Conservation (phyloP, 768 basidiomycete species). For the Gloeopeniophorella convolvens region DNA sequence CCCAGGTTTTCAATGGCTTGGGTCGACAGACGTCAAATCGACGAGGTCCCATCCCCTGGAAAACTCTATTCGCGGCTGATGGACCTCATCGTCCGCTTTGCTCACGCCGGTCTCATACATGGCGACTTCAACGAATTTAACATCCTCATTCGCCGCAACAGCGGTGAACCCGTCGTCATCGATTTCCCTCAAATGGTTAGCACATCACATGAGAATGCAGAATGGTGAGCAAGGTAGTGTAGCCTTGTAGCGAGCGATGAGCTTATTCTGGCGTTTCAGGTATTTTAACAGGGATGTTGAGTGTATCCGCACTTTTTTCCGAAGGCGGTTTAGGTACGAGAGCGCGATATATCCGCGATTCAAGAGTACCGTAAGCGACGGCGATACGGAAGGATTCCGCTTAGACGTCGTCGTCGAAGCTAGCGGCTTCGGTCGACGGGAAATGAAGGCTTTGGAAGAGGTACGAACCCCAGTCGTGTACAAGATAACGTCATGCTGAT, state of each 20-base stretch:
- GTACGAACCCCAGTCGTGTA: conserved; percentile 36
- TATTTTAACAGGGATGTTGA: conserved; percentile 99
- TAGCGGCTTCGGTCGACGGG: conserved; percentile 84
- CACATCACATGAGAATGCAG: conserved; percentile 93
- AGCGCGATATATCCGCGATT: conserved; percentile 85
- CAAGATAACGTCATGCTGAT: conserved; percentile 2
- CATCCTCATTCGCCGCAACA: conserved; percentile 80
- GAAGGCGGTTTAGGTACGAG: conserved; percentile 87
- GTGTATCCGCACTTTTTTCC: conserved; percentile 92
- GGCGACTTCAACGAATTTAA: conserved; percentile 99
- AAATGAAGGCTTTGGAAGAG: conserved; percentile 78
- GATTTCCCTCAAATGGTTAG: conserved; percentile 99
- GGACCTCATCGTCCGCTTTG: conserved; percentile 94
- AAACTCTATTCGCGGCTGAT: conserved; percentile 87
- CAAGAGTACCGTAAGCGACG: conserved; percentile 50
- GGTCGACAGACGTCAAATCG: conserved; percentile 70
- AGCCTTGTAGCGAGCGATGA: background rate
- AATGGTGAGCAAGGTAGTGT: conserved; percentile 57
- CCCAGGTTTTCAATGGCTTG: background rate
- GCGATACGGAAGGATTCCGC: conserved; percentile 47
- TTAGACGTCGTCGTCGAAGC: conserved; percentile 91
- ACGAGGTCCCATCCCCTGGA: conserved; percentile 77
- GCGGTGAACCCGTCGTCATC: conserved; percentile 79
- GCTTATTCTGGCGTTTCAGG: conserved; percentile 40
- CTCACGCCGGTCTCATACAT: conserved; percentile 91